Evolutionary conservation across 164 flowering plant species (phyloP).

Genomic region (Hamamelis virginiana): DNA sequence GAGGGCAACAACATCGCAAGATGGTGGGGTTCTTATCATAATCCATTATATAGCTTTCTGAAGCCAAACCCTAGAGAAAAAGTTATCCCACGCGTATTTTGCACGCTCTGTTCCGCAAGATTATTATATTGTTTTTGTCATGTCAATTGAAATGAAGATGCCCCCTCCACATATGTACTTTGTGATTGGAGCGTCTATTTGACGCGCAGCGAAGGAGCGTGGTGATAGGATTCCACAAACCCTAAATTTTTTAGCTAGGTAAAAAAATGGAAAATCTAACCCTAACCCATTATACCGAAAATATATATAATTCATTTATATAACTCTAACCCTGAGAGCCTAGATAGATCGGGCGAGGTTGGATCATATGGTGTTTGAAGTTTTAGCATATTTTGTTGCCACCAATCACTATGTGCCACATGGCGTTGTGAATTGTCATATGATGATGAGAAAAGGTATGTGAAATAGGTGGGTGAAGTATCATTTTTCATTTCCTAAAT

Average conservation of each 20-base stretch:
- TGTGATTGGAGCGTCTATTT: conserved; percentile 15
- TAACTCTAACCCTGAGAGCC: background rate
- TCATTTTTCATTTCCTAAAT: too few relatives aligned
- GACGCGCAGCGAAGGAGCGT: conserved; percentile 7
- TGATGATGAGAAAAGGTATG: too few relatives aligned
- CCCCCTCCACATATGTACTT: conserved; percentile 14
- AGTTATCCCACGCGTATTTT: conserved; percentile 5
- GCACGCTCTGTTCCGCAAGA: background rate
- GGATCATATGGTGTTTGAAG: too few relatives aligned
- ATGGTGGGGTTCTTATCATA: conserved; percentile 31
- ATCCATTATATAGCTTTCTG: conserved; percentile 15
- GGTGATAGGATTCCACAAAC: conserved; percentile 6
- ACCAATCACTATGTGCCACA: too few relatives aligned
- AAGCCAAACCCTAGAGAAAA: conserved; percentile 26
- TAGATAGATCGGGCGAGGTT: background rate
- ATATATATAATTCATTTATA: background rate
- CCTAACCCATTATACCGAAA: conserved; percentile 4
- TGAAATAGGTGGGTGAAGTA: too few relatives aligned
- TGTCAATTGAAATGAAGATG: conserved; percentile 20
- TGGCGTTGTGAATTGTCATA: too few relatives aligned
- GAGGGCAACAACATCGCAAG: conserved; percentile 1
- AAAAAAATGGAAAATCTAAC: conserved; percentile 1
- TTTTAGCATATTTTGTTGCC: too few relatives aligned
- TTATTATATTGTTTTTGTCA: conserved; percentile 7
- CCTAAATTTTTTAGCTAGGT: conserved; percentile 8